phyloP scores from a whole-genome alignment of 2,329 filamentous ascomycete species.

The Microthyrium microscopicum region DNA sequence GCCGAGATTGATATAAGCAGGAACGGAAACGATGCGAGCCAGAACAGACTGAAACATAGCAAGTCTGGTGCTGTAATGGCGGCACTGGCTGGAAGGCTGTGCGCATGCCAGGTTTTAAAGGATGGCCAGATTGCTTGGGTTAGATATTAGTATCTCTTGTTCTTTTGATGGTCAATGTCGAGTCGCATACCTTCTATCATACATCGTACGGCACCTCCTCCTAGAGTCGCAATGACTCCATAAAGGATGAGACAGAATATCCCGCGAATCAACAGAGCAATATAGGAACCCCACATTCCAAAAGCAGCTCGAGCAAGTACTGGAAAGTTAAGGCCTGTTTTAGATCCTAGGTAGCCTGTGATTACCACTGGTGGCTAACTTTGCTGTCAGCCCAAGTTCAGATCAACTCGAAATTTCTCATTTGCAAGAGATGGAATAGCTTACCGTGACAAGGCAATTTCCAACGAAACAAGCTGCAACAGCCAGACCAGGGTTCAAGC shows the following conservation, averaged over 20 bases:
- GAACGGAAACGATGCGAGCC: slow-evolving; percentile 3
- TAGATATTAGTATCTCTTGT: not conserved
- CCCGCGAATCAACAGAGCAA: slow-evolving; percentile 24
- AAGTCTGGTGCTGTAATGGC: slow-evolving; percentile 30
- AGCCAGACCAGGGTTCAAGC: slow-evolving; percentile 23
- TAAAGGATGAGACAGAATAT: slow-evolving; percentile 25
- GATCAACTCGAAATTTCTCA: too few species aligned
- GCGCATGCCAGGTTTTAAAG: too few species aligned
- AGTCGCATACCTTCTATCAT: not conserved
- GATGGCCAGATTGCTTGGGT: too few species aligned
- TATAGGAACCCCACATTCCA: slow-evolving; percentile 25
- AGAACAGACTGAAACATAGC: slow-evolving; percentile 14
- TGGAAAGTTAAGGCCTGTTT: slow-evolving; percentile 29
- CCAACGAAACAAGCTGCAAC: slow-evolving; percentile 24
- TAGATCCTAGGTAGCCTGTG: too few species aligned
- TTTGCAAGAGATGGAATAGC: slow-evolving; percentile 19
- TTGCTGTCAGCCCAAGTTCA: too few species aligned
- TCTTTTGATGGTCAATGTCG: not conserved
- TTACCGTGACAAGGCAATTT: slow-evolving; percentile 24
- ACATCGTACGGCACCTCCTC: slow-evolving; percentile 10
- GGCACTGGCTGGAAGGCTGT: slow-evolving; percentile 12
- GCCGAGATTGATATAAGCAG: slow-evolving; percentile 12
- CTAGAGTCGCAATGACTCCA: slow-evolving; percentile 22
- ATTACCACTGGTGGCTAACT: too few species aligned
- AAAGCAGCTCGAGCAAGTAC: slow-evolving; percentile 24